Conservation (phyloP, 768 basidiomycete genomes). For the Clitopilus passeckerianus region DNA sequence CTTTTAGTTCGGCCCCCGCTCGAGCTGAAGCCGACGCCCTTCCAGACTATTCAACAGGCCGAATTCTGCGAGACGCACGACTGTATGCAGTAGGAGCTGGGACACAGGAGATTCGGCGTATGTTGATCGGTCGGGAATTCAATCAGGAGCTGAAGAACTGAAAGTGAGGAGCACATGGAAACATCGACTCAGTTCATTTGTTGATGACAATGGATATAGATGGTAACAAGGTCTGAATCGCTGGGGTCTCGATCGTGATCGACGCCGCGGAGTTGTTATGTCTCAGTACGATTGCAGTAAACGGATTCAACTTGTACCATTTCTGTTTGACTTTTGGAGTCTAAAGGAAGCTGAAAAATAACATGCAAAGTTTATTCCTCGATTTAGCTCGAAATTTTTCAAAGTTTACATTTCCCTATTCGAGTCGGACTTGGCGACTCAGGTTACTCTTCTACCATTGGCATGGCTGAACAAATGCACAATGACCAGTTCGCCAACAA, state of each 20-base stretch:
- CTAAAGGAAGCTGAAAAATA: constrained; percentile 12
- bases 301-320: constrained; percentile 7
- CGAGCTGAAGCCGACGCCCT: neutral
- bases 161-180: constrained; percentile 2
- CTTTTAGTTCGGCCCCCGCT: constrained; percentile 1
- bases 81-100: constrained; percentile 96
- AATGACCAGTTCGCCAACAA: neutral
- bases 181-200: neutral
- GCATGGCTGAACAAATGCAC: neutral
- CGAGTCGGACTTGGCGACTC: neutral
- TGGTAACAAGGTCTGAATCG: constrained; percentile 3
- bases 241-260: neutral
- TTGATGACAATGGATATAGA: constrained; percentile 1
- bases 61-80: constrained; percentile 81
- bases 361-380: constrained; percentile 3
- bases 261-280: constrained; percentile 16
- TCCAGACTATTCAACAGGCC: constrained; percentile 84
- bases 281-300: constrained; percentile 17
- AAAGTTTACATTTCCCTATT: constrained; percentile 5
- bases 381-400: neutral
- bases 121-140: constrained; percentile 93
- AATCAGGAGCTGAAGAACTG: constrained; percentile 55
- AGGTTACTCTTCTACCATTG: neutral
- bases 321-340: constrained; percentile 18
- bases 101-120: constrained; percentile 90